A percentile compares a stretch with the other conserved stretches of the same genome.
Evolutionary conservation across 768 basidiomycete genomes (phyloP).

Genomic region (Trametes cingulata): DNA sequence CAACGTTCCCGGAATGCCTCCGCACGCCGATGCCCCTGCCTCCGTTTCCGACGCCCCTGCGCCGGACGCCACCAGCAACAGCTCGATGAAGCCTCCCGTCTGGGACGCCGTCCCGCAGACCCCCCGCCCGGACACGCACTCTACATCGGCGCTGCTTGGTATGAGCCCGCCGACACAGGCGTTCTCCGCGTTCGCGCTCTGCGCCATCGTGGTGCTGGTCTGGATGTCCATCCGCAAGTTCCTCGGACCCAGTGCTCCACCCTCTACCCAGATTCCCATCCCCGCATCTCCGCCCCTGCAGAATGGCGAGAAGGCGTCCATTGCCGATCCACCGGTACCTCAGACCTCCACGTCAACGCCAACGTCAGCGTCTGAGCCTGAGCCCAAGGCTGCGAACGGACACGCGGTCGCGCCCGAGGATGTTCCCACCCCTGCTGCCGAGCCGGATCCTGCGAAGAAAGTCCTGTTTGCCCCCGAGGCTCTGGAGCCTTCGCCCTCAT

Average conservation of each 20-base stretch:
- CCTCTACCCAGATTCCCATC: neutral
- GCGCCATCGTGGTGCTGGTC: constrained; percentile 10
- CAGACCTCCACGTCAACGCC: neutral
- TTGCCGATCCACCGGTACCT: neutral
- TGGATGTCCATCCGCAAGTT: constrained; percentile 19
- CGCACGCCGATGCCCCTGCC: constrained; percentile 7
- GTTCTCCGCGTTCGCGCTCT: constrained; percentile 15
- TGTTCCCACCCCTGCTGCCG: neutral
- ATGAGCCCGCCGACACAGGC: constrained; percentile 14
- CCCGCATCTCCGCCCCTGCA: neutral
- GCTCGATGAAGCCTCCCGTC: constrained; percentile 9
- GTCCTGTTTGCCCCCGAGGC: constrained; percentile 16
- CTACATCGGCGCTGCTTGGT: neutral
- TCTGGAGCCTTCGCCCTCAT: constrained; percentile 3
- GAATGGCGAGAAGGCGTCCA: neutral
- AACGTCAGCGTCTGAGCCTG: too few species aligned
- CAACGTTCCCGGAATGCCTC: constrained; percentile 18
- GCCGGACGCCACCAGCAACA: constrained; percentile 5
- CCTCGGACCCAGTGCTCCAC: neutral
- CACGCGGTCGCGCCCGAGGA: neutral
- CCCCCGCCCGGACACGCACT: neutral
- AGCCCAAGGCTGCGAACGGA: neutral
- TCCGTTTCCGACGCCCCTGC: constrained; percentile 11
- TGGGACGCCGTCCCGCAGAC: neutral
- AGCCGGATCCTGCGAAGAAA: neutral